phyloP scores from a whole-genome alignment of 2,329 filamentous ascomycete genomes.

The Xylariales sp. region DNA sequence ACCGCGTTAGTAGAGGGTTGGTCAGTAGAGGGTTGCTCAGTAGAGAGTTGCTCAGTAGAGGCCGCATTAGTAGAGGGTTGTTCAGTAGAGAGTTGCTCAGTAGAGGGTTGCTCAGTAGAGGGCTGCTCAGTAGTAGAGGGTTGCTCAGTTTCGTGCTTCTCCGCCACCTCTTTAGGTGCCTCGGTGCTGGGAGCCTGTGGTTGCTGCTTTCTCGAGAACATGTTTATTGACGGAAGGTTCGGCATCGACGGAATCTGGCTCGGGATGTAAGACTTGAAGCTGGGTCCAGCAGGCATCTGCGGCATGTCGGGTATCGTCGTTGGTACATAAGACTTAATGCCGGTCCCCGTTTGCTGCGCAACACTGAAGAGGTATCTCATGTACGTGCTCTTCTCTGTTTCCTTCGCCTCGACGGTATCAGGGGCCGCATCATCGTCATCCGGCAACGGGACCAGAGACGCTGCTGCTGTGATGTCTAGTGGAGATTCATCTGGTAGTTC shows the following conservation, averaged over 20 bases:
- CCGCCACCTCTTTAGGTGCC: too few species aligned
- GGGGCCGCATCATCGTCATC: slow-evolving; percentile 31
- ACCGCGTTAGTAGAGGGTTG: too few species aligned
- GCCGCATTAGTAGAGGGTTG: too few species aligned
- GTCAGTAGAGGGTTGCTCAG: too few species aligned
- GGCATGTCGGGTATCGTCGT: slow-evolving; percentile 35
- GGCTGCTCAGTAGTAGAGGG: too few species aligned
- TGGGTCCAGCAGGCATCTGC: slow-evolving; percentile 27
- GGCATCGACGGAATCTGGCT: slow-evolving; percentile 28
- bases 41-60: too few species aligned
- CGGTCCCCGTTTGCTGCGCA: slow-evolving; percentile 44
- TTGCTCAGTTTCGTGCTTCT: too few species aligned
- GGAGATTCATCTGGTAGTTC: slow-evolving; percentile 38
- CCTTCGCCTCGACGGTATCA: slow-evolving; percentile 27
- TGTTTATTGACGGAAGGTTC: slow-evolving; percentile 22
- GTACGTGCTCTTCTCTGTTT: slow-evolving; percentile 37
- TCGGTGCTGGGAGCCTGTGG: too few species aligned
- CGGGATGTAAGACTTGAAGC: slow-evolving; percentile 27
- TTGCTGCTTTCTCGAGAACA: too few species aligned
- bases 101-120: too few species aligned
- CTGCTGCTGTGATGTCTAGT: slow-evolving; percentile 48
- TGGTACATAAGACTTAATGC: slow-evolving; percentile 41
- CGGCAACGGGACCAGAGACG: slow-evolving; percentile 44
- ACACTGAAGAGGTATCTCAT: slow-evolving; percentile 45
- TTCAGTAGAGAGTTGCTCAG: too few species aligned